Percentiles rank a stretch among this genome's conserved stretches.
phyloP scores from a whole-genome alignment of 805 yeast genomes.

The Lipomyces kockii region DNA sequence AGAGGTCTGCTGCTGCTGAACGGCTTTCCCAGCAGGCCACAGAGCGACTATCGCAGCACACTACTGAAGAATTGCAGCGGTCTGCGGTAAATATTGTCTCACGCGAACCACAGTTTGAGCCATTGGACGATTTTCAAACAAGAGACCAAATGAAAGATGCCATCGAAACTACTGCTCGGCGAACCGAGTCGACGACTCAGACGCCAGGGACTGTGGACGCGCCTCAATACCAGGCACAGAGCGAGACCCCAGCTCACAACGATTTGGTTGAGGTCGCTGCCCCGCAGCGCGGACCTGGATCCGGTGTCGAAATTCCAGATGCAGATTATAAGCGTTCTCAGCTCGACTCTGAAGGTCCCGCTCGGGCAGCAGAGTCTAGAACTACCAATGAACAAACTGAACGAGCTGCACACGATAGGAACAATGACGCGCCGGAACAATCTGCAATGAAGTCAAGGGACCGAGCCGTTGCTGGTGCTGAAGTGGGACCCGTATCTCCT shows the following conservation, averaged over 20 bases:
- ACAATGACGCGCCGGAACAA: neutral
- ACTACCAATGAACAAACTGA: neutral
- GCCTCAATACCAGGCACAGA: neutral
- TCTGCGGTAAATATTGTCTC: neutral
- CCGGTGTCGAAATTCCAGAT: no score
- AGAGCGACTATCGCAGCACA: neutral
- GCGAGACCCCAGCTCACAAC: neutral
- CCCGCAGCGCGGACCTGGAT: no score
- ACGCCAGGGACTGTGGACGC: neutral
- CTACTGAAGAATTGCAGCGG: neutral
- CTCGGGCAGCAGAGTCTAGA: neutral
- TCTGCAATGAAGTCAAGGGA: neutral
- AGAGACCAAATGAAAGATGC: neutral
- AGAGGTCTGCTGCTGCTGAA: neutral
- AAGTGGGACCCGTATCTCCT: slow-evolving; percentile 3
- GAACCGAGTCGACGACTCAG: neutral
- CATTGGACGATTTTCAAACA: neutral
- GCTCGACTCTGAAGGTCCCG: neutral
- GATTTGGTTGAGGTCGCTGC: no score
- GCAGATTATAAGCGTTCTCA: no score
- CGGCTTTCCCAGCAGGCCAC: neutral
- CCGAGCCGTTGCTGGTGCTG: slow-evolving; percentile 8
- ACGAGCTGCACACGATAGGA: neutral
- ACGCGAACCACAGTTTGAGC: neutral
- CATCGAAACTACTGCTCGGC: neutral